phyloP scores from a whole-genome alignment of 2,329 filamentous ascomycete species.

The Chaetothyriales sp. region DNA sequence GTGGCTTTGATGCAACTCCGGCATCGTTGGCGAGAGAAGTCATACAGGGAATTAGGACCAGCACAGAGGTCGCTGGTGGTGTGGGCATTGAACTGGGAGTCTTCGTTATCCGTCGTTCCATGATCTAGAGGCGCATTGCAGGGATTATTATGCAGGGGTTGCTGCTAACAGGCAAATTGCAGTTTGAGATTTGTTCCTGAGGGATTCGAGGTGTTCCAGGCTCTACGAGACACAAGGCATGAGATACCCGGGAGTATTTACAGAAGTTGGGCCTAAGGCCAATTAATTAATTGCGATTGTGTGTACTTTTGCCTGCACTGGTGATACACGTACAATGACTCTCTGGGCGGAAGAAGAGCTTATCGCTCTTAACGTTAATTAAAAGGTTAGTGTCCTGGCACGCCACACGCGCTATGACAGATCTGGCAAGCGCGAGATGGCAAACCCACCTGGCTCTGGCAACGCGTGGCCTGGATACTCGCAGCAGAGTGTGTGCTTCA shows the following conservation, averaged over 20 bases:
- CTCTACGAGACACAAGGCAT: not conserved
- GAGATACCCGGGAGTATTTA: not conserved
- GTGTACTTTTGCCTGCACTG: not conserved
- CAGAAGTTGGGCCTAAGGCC: not conserved
- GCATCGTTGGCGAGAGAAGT: constrained; percentile 44
- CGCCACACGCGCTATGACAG: not conserved
- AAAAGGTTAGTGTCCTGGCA: not conserved
- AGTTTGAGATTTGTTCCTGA: constrained; percentile 1
- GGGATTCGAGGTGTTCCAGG: not conserved
- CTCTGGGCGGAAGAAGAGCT: not conserved
- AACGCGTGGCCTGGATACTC: not conserved
- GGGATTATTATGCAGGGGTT: not conserved
- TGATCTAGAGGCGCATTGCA: constrained; percentile 2
- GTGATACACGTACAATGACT: too few species aligned
- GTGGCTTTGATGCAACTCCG: constrained; percentile 34
- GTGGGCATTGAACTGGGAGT: constrained; percentile 33
- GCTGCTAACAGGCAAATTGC: constrained; percentile 1
- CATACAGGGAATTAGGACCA: constrained; percentile 40
- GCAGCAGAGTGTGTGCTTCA: not conserved
- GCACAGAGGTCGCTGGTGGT: constrained; percentile 25
- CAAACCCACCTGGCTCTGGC: not conserved
- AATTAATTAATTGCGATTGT: not conserved
- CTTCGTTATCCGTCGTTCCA: constrained; percentile 32
- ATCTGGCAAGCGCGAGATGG: not conserved
- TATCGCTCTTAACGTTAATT: not conserved